These are phyloP conservation scores for Linaria vulgaris DNA, from an alignment of 257 asterid genomes.

Conservation along the genomic window DNA sequence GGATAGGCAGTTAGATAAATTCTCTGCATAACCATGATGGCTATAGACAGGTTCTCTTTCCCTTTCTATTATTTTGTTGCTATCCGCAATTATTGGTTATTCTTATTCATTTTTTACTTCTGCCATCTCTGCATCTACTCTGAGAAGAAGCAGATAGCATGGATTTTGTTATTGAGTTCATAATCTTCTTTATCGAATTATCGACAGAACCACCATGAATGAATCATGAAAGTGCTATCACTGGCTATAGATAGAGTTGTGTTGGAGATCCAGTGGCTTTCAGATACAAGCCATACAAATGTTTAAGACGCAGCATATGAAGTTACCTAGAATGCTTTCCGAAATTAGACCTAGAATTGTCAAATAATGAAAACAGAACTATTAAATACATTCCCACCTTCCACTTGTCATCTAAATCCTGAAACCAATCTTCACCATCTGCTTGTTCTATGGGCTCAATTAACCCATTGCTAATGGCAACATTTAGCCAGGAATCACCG, in stretches of 20 bases:
- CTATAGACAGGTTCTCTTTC: no score
- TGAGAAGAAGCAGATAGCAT: conserved; percentile 5
- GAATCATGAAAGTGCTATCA: not conserved
- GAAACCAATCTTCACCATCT: conserved; percentile 80
- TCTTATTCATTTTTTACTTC: not conserved
- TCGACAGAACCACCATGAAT: conserved; percentile 12
- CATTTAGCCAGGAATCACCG: conserved; percentile 89
- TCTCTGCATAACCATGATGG: conserved; percentile 17
- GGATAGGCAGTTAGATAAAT: conserved; percentile 7
- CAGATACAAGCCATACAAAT: conserved; percentile 5
- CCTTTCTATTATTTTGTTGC: not conserved
- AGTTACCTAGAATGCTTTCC: not conserved
- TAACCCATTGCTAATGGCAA: conserved; percentile 66
- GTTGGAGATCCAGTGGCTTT: not conserved
- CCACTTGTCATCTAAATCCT: conserved; percentile 66
- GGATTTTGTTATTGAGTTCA: conserved; percentile 1
- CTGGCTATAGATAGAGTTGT: no score
- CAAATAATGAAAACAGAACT: conserved; percentile 7
- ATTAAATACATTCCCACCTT: conserved; percentile 50
- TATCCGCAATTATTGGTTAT: not conserved
- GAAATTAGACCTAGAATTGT: not conserved
- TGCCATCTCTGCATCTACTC: conserved; percentile 1
- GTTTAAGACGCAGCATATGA: conserved; percentile 12
- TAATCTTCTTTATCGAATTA: not conserved
- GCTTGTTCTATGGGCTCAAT: conserved; percentile 71